Conservation (phyloP, 306 rosid species). For the Sophora flavescens region DNA sequence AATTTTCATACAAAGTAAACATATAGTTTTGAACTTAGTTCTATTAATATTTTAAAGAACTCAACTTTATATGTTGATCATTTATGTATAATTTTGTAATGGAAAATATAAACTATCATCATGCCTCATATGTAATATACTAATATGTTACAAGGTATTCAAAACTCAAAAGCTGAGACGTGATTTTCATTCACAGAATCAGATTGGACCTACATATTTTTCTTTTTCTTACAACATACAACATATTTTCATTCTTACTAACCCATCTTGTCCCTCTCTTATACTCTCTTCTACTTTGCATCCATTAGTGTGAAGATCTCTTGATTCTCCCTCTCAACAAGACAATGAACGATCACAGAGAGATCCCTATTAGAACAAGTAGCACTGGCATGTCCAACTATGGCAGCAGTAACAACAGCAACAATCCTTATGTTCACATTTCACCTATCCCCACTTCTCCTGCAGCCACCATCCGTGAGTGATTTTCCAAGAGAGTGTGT, state of each 20-base stretch:
- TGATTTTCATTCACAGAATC: not conserved
- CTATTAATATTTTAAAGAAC: not conserved
- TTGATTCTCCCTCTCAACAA: not conserved
- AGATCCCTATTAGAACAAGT: not conserved
- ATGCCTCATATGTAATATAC: not conserved
- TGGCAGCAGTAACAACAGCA: conserved; percentile 21
- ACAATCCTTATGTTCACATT: conserved; percentile 52
- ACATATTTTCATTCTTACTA: not conserved
- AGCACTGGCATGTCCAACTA: not conserved
- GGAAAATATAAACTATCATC: not conserved
- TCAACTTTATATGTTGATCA: not conserved
- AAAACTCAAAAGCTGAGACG: not conserved
- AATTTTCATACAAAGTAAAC: not conserved
- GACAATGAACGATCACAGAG: conserved; percentile 30
- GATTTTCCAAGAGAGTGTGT: not conserved
- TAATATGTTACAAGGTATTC: not conserved
- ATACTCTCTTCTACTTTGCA: not conserved
- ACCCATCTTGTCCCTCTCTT: not conserved
- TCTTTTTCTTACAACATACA: not conserved
- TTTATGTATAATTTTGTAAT: not conserved
- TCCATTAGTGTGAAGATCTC: not conserved
- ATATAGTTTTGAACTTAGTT: not conserved
- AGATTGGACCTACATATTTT: not conserved
- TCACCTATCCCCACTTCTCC: conserved; percentile 36
- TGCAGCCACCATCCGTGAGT: conserved; percentile 52